Conservation (phyloP, 2,329 filamentous ascomycete genomes). For the Xylariaceae sp. region DNA sequence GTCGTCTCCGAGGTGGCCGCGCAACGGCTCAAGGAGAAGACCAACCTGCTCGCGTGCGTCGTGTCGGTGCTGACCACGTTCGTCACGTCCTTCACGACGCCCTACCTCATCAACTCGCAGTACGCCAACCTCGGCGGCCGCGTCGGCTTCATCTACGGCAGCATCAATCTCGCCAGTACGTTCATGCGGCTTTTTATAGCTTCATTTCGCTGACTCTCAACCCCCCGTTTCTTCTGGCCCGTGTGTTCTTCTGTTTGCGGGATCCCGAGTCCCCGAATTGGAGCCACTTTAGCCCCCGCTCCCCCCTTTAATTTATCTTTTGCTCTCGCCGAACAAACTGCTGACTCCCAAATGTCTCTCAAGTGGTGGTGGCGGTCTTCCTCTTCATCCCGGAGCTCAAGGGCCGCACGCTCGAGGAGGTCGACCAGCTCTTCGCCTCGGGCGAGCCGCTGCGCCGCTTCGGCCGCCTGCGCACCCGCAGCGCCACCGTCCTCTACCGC, state of each 20-base stretch:
- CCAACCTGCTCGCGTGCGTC: slow-evolving; percentile 7
- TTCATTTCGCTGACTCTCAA: too few species aligned
- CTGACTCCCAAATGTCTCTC: too few species aligned
- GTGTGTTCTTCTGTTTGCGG: too few species aligned
- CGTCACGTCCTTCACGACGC: slow-evolving; percentile 4
- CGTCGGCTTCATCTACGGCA: slow-evolving; percentile 8
- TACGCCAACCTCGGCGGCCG: slow-evolving; percentile 8
- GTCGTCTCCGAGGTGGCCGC: slow-evolving; percentile 6
- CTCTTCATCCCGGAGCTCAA: slow-evolving; percentile 7
- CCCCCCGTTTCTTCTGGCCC: too few species aligned
- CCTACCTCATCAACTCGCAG: slow-evolving; percentile 5
- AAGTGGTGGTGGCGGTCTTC: slow-evolving; percentile 4
- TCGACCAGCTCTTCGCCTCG: slow-evolving; percentile 6
- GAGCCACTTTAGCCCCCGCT: too few species aligned
- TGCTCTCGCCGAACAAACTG: too few species aligned
- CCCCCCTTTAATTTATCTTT: too few species aligned
- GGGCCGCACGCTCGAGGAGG: slow-evolving; percentile 6
- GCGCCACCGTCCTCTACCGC: slow-evolving; percentile 4
- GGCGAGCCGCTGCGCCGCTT: slow-evolving; percentile 4
- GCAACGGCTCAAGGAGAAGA: slow-evolving; percentile 6
- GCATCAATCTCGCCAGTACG: slow-evolving; percentile 4
- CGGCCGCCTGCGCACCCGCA: slow-evolving; percentile 2
- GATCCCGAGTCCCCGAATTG: too few species aligned
- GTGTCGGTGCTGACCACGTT: slow-evolving; percentile 8
- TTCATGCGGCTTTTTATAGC: too few species aligned